Base-by-base conservation (phyloP, 805 yeast genomes). In the Starmera dryadoides region DNA sequence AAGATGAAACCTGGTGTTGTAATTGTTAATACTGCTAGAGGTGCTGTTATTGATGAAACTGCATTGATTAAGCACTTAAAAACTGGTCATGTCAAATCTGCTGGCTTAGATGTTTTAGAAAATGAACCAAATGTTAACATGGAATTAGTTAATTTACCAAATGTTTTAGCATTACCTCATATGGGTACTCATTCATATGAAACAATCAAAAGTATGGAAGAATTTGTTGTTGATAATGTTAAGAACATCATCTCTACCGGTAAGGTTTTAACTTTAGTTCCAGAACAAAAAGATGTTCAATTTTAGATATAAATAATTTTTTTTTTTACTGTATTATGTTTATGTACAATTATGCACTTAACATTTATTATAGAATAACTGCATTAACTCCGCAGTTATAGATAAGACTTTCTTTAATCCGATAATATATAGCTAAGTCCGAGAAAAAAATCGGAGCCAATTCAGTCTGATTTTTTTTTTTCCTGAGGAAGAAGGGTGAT, bases 111-210 rank as follows among this genome's bases (percentile, higher is more conserved):
- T 52, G 94, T 85, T 22, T 79, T 80, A 57, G 89, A 83, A 57
- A 61, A 66, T 45, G 94, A 84, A 59, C 94, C 94, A 10, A 54
- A 75, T 45, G 82, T 77, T n/a, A 71, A 81, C 33, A 61, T 71
- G 53, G 88, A 82, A 43, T 63, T 84, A 45, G 60, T 72, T 36
- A 63, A 66, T 23, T 61, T 81, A 60, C 83, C 85, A 12, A 81
- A 81, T 46, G 86, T 79, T n/a, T 69, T 83, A 11, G 74, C 85
- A 28, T 65, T 85, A 47, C 97, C 97, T 14, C 97, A 88, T 58
- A 79, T 86, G 82, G 97, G 96, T 21, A 86, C 96, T 0, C 79
- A 78, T 56, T 68, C 91, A 4, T 61, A 62, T 38, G 94, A 87
- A 61, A 83, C 95, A 3, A 75, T 83, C 53, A 63, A 68, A 48